Evolutionary conservation across 2,329 filamentous ascomycete species (phyloP).

Genomic region (Hymenoscyphus albidus): DNA sequence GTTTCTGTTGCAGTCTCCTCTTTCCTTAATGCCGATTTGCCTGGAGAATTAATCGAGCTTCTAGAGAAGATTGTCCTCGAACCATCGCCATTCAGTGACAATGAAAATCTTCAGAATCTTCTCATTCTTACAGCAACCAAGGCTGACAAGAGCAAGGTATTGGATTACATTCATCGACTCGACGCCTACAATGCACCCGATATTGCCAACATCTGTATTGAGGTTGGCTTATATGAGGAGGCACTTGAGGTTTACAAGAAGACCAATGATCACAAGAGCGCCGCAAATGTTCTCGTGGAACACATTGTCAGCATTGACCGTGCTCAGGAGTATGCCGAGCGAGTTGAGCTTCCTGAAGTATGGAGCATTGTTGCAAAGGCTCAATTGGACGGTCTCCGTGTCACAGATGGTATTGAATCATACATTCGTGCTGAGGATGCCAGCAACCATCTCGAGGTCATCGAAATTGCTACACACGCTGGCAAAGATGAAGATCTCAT

Average conservation of each 20-base stretch:
- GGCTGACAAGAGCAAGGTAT: constrained; percentile 89
- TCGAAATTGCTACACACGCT: constrained; percentile 89
- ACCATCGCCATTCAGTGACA: constrained; percentile 98
- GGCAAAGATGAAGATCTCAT: constrained; percentile 97
- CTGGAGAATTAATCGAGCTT: constrained; percentile 91
- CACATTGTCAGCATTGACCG: constrained; percentile 97
- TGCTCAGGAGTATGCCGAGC: constrained; percentile 91
- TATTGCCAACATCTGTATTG: constrained; percentile 88
- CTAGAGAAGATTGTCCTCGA: constrained; percentile 99
- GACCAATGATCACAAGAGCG: constrained; percentile 80
- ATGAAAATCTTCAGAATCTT: constrained; percentile 91
- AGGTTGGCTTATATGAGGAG: constrained; percentile 92
- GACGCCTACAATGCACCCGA: constrained; percentile 88
- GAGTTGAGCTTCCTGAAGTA: constrained; percentile 88
- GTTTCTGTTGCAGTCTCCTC: constrained; percentile 92
- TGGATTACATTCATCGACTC: constrained; percentile 93
- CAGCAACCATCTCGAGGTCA: constrained; percentile 91
- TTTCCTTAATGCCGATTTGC: constrained; percentile 87
- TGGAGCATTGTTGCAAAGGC: constrained; percentile 99
- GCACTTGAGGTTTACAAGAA: constrained; percentile 99
- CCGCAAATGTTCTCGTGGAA: constrained; percentile 89
- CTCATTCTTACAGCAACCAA: constrained; percentile 95
- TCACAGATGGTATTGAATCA: constrained; percentile 89
- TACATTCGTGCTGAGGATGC: constrained; percentile 95
- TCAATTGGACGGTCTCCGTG: constrained; percentile 90